Evolutionary conservation across 2,329 filamentous ascomycete genomes (phyloP), one percentile per base, ranked within the genome.

Genomic region (Stemphylium vesicarium): DNA sequence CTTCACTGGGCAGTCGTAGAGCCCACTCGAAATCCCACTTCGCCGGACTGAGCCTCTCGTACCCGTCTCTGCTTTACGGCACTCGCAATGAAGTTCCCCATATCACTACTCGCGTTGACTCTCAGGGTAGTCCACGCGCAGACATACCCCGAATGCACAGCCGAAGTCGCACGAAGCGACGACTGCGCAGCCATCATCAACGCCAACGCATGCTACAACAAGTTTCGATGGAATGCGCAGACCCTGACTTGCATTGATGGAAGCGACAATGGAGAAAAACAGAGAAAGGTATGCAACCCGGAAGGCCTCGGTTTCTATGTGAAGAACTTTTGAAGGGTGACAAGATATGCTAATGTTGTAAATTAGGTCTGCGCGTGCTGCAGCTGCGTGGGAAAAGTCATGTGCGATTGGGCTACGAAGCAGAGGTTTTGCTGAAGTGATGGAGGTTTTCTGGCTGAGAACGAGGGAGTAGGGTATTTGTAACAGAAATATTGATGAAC

Each of bases 171-270:
- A 11, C 50, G 54, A 56, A 69, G 63, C 8, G 68, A 73, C 24
- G 68, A 68, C 6, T 72, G 69, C 35, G 66, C 68, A 4, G 58
- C 59, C 31, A 68, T 72, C 38, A 71, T 72, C 56, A 63, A 72
- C 44, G 69, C 70, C 15, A 72, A 71, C 40, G 69, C 69, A 5
- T 73, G 68, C 52, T 71, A 72, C 56, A 72, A 72, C 55, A 60
- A 71, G 50, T 56, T 61, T 33, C 58, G 65, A 10, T 72, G 66
- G 26, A 65, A 64, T 31, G 52, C 62, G 13, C 59, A 61, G 36
- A 67, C 67, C 4, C 43, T 71, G 32, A 53, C 47, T 12, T 72
- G 69, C 32, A 68, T 72, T 16, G 66, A 72, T 42, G 70, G 68
- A 9, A 60, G 39, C 9, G 55, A 68, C 40, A 56, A 66, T 16